Evolutionary conservation across 1,139 yeast genomes (phyloP).

Genomic region (Blastobotrys aristatus): DNA sequence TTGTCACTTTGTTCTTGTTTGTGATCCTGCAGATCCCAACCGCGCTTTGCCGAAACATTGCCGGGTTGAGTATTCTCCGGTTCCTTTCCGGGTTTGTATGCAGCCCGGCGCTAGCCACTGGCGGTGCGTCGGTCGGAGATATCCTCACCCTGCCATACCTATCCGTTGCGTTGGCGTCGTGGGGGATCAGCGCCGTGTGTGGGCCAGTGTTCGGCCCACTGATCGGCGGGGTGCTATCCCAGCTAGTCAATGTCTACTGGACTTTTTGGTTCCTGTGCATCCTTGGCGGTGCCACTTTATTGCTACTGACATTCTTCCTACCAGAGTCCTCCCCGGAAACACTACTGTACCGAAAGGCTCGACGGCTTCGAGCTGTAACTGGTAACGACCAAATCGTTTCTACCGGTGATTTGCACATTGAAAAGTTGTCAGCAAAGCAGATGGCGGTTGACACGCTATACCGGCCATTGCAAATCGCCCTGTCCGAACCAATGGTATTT

Average conservation of each 20-base stretch:
- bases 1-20: constrained; percentile 49
- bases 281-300: constrained; percentile 37
- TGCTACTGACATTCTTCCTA: constrained; percentile 37
- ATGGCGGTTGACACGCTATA: constrained; percentile 43
- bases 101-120: constrained; percentile 80
- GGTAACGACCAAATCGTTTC: constrained; percentile 21
- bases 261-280: constrained; percentile 45
- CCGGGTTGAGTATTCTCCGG: constrained; percentile 52
- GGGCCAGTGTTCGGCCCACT: constrained; percentile 68
- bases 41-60: constrained; percentile 47
- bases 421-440: constrained; percentile 10
- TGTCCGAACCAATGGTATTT: constrained; percentile 34
- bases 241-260: constrained; percentile 31
- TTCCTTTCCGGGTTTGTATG: constrained; percentile 78
- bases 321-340: constrained; percentile 35
- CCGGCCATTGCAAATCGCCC: constrained; percentile 40
- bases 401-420: constrained; percentile 20
- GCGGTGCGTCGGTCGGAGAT: constrained; percentile 82
- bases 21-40: constrained; percentile 52
- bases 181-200: constrained; percentile 49
- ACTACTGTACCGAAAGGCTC: constrained; percentile 22
- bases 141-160: constrained; percentile 29
- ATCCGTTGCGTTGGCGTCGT: constrained; percentile 41
- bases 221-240: constrained; percentile 52
- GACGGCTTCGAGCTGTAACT: constrained; percentile 27